Evolutionary conservation across 805 yeast genomes (phyloP), one percentile per base, ranked within the genome.

Genomic region (Metschnikowia koreensis): DNA sequence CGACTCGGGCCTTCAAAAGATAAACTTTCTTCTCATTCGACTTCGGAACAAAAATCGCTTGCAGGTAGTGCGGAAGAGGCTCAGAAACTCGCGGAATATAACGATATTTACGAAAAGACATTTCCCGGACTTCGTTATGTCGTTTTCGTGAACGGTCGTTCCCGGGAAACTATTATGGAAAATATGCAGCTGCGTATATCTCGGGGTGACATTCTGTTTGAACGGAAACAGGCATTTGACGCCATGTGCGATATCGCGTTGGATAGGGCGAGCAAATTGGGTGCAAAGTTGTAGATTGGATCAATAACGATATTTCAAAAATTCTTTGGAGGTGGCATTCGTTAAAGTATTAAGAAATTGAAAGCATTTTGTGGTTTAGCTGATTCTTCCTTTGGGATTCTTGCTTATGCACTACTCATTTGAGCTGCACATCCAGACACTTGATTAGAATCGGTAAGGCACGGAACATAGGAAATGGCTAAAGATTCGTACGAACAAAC

Each of bases 221-320:
- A 92, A 66, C 78, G 82, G 51, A 42, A 52, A 8, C 86, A 83
- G 44, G 96, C 96, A 0, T 81, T 89, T 58, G 74, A 83, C 57
- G 97, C 96, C 26, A 89, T 91, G 96, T 89, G 96, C 67, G 96
- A 89, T 67, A 92, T 91, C 51, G 97, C 97, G 0, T 59, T 78
- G 27, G 97, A 90, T 69, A 75, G 97, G 52, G 84, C 85, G 0
- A 57, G 56, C n/a, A 86, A 84, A 61, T 64, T 82, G 44, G 72
- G 69, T 29, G 69, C 74, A 8, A 71, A 71, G 53, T 54, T 71
- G 37, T 71, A 39, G 22, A 37, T 7, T 37, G 39, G 6, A 22
- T 22, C 22, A 22, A 22, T 22, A 22, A 22, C 22, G 22, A 22
- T 22, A 22, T 22, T 22, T 22, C 22, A 22, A 4, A 22, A 22